Conservation (phyloP, 169 alveolate genomes). For the Amoebophrya sp. region DNA sequence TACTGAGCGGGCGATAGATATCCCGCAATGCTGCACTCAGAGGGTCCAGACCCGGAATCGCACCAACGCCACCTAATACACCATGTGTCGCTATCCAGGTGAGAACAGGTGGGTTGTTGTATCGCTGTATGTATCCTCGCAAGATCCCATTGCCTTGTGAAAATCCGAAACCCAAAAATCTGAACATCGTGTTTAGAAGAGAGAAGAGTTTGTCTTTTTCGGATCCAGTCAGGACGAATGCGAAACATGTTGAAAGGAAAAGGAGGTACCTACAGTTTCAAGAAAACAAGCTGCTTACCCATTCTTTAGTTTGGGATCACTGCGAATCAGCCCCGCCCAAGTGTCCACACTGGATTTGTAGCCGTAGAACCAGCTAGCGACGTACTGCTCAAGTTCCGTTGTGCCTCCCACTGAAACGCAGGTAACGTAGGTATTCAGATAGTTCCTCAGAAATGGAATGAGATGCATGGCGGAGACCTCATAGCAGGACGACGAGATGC, state of each 20-base stretch:
- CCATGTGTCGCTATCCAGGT: not conserved
- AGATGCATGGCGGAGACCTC: not conserved
- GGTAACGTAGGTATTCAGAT: not conserved
- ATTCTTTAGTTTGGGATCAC: not conserved
- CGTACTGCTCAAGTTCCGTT: not conserved
- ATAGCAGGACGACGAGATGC: not conserved
- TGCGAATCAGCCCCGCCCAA: not conserved
- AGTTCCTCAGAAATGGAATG: not conserved
- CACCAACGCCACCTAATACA: not conserved
- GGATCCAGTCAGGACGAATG: too few species aligned
- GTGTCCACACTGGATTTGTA: not conserved
- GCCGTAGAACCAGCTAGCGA: conserved; percentile 12
- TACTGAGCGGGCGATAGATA: not conserved
- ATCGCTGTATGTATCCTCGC: not conserved
- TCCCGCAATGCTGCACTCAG: not conserved
- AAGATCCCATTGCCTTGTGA: not conserved
- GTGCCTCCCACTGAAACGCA: not conserved
- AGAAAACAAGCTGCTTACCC: not conserved
- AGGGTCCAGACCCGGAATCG: not conserved
- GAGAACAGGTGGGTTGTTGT: not conserved
- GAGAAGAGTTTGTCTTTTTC: too few species aligned
- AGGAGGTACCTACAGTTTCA: too few species aligned
- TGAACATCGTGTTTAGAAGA: too few species aligned
- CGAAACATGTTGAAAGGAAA: too few species aligned
- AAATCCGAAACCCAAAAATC: not conserved